Percentiles rank a stretch among this genome's conserved stretches.
phyloP scores from a whole-genome alignment of 2,329 filamentous ascomycete genomes.

The Neoscytalidium dimidiatum region DNA sequence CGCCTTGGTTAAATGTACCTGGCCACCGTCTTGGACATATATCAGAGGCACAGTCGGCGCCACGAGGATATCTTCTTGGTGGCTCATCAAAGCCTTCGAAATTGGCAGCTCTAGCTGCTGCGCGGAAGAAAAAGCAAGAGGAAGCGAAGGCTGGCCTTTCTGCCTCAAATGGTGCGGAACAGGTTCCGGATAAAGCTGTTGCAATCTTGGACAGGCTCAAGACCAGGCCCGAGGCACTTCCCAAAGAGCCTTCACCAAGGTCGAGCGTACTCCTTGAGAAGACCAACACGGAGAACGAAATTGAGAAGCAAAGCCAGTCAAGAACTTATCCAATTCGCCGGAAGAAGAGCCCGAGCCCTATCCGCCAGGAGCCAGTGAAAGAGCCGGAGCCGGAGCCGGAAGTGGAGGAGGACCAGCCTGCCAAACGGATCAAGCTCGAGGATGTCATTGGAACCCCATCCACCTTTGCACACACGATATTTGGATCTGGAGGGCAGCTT shows the following conservation, averaged over 20 bases:
- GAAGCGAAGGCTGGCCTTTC: conserved; percentile 51
- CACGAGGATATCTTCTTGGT: conserved; percentile 72
- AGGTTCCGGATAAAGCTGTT: conserved; percentile 38
- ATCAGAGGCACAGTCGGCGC: conserved; percentile 61
- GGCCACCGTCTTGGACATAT: conserved; percentile 62
- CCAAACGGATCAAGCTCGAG: conserved; percentile 24
- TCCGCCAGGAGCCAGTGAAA: background rate
- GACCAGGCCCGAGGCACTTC: conserved; percentile 27
- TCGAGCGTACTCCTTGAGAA: conserved; percentile 25
- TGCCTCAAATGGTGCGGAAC: conserved; percentile 15
- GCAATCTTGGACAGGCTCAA: conserved; percentile 48
- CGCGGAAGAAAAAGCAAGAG: conserved; percentile 78
- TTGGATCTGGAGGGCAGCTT: conserved; percentile 34
- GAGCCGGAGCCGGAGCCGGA: conserved; percentile 1
- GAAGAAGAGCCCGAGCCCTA: conserved; percentile 13
- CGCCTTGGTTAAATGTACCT: conserved; percentile 81
- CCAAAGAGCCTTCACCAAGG: background rate
- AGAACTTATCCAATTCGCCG: background rate
- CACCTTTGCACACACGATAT: conserved; percentile 53
- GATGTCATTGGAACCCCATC: conserved; percentile 51
- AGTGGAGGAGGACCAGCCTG: background rate
- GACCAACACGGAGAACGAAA: conserved; percentile 24
- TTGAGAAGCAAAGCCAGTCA: background rate
- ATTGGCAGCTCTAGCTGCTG: conserved; percentile 83
- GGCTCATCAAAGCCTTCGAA: conserved; percentile 83